These are phyloP conservation scores for Agaricus bisporus DNA, from an alignment of 768 basidiomycete species.

Conservation along the genomic window DNA sequence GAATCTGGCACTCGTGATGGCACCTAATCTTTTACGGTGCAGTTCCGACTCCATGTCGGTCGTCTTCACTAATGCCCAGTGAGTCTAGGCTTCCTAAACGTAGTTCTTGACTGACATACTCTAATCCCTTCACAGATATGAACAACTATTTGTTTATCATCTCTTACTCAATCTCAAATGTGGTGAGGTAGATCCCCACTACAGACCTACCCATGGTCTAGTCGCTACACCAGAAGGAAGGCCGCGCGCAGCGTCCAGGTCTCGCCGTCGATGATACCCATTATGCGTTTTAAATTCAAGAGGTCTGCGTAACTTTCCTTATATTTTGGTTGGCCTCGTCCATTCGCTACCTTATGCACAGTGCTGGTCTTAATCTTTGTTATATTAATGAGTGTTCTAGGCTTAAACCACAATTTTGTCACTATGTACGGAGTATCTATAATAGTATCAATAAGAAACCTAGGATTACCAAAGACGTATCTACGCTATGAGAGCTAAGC, in stretches of 20 bases:
- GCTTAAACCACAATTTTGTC: not conserved
- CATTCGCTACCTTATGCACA: not conserved
- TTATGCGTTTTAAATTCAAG: not conserved
- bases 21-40: constrained; percentile 84
- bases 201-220: constrained; percentile 73
- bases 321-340: not conserved
- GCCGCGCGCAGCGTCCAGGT: not conserved
- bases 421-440: not conserved
- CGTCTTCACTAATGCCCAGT: constrained; percentile 91
- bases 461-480: not conserved
- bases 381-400: not conserved
- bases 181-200: constrained; percentile 67
- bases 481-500: not conserved
- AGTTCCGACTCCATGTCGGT: constrained; percentile 83
- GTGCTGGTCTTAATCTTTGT: not conserved
- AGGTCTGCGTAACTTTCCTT: not conserved
- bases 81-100: constrained; percentile 25
- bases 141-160: constrained; percentile 85
- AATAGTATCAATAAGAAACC: not conserved
- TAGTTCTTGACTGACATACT: constrained; percentile 2
- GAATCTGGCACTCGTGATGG: constrained; percentile 87
- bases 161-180: constrained; percentile 77
- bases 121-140: constrained; percentile 47
- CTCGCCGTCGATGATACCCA: constrained; percentile 6
- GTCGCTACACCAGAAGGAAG: constrained; percentile 49